Base-by-base conservation (phyloP, 106 monocot species). In the Phalaenopsis aphrodite region DNA sequence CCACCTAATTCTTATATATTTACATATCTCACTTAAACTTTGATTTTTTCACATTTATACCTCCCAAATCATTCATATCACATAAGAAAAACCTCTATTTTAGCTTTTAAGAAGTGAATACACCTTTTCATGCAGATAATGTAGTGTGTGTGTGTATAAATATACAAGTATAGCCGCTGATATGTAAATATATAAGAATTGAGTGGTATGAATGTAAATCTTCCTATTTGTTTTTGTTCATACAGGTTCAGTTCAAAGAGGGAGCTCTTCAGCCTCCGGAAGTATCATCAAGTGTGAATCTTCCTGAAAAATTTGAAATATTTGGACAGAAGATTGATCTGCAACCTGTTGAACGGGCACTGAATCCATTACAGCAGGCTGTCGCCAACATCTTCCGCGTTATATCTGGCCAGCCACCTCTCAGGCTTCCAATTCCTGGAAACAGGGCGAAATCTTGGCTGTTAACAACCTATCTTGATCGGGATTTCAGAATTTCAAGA, bases 401-500 rank as follows among this genome's bases (percentile, higher is more conserved):
- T n/a, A 83, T 98, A 57, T 98, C 97, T 37, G 87, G 90, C 4
- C 94, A 88, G 76, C 87, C 94, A 8, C 90, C 94, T n/a, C 83
- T 98, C 36, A 94, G 87, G 76, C 69, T 98, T 56, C 87, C 92
- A 5, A 84, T 98, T 67, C 94, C 92, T 21, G 87, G 90, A 30
- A 82, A 89, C 64, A 77, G 90, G 49, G 67, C 87, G 0, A 42
- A 80, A 41, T 94, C 94, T 0, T 98, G 94, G 94, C 87, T 98
- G 8, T 24, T 98, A 75, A 94, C 90, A 57, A 98, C 97, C 39
- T 94, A 89, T 78, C 90, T 98, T 1, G 94, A 98, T 37, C 77
- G 88, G n/a, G 97, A 98, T 56, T 84, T 98, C 19, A 87, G 94
- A 45, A 92, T 98, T 65, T 98, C 94, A 2, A 94, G 97, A 81